Percentiles rank a stretch among this genome's conserved stretches.
phyloP scores from a whole-genome alignment of 345 rosid species.

The Linum usitatissimum region DNA sequence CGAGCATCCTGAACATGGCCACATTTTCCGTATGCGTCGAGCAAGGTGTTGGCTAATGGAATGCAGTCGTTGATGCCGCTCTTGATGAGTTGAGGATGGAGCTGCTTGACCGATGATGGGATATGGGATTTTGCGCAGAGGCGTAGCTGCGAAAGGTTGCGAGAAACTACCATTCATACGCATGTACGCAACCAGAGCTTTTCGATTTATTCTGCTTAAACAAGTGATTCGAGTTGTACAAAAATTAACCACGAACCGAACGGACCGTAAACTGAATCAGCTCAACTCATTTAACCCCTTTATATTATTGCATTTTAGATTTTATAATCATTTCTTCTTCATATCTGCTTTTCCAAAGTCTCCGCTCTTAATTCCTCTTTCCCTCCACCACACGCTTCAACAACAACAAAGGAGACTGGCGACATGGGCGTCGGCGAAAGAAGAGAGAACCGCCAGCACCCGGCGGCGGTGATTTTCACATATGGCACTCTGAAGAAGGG shows the following conservation, averaged over 20 bases:
- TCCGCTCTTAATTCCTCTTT: too few species aligned
- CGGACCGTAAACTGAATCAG: too few species aligned
- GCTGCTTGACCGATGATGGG: slow-evolving; percentile 21
- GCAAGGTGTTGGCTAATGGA: slow-evolving; percentile 36
- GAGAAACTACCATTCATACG: slow-evolving; percentile 30
- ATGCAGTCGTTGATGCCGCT: slow-evolving; percentile 25
- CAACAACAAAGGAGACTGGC: slow-evolving; percentile 7
- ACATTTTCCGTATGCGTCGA: slow-evolving; percentile 45
- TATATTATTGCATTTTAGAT: too few species aligned
- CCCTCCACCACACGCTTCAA: not conserved
- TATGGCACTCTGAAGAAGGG: slow-evolving; percentile 75
- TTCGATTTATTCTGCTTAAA: too few species aligned
- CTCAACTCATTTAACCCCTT: too few species aligned
- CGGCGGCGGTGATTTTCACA: slow-evolving; percentile 41
- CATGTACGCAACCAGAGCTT: too few species aligned
- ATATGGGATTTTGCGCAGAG: slow-evolving; percentile 27
- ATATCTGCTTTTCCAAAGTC: too few species aligned
- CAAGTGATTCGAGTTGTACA: too few species aligned
- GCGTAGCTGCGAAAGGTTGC: slow-evolving; percentile 36
- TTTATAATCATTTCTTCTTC: too few species aligned
- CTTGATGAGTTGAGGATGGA: slow-evolving; percentile 48
- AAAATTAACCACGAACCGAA: too few species aligned
- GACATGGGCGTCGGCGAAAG: slow-evolving; percentile 17
- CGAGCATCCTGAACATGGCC: slow-evolving; percentile 31
- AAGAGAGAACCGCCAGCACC: not conserved